These are phyloP conservation scores for Funneliformis geosporum DNA, from an alignment of 192 early-diverging fungal genomes.

Conservation along the genomic window DNA sequence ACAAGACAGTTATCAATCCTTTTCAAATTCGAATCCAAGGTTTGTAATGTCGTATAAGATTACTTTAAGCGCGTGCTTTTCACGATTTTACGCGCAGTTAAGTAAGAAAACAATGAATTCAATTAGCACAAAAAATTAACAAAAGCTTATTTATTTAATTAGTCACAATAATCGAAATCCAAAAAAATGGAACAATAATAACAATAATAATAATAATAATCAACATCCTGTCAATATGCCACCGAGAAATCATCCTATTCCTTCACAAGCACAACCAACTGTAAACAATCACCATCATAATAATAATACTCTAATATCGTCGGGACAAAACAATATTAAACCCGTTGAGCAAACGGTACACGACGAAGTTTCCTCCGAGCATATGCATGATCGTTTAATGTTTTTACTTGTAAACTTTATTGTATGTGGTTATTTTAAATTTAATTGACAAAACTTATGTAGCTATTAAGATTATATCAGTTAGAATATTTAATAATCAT, in stretches of 20 bases:
- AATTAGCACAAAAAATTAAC: background rate
- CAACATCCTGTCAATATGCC: slow-evolving; percentile 18
- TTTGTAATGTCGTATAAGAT: background rate
- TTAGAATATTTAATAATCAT: background rate
- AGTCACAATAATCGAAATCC: slow-evolving; percentile 28
- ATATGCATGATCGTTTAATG: slow-evolving; percentile 66
- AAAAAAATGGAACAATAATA: slow-evolving; percentile 24
- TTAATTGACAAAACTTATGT: background rate
- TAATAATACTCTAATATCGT: slow-evolving; percentile 13
- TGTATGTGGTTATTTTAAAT: slow-evolving; percentile 46
- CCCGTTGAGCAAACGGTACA: slow-evolving; percentile 36
- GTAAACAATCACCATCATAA: slow-evolving; percentile 5
- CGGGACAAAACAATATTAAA: slow-evolving; percentile 5
- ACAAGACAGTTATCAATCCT: slow-evolving; percentile 9
- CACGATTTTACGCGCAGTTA: background rate
- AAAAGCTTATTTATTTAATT: background rate
- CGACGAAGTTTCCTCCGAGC: slow-evolving; percentile 37
- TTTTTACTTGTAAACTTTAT: slow-evolving; percentile 66
- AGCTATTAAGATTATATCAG: no score
- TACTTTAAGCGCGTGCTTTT: background rate
- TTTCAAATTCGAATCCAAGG: background rate
- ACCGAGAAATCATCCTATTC: slow-evolving; percentile 19
- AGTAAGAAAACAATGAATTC: background rate
- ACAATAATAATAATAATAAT: slow-evolving; percentile 11
- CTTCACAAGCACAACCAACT: background rate